Percentiles rank a stretch among this genome's conserved stretches.
phyloP scores from a whole-genome alignment of 768 basidiomycete species.

The Daedaleopsis nitida region DNA sequence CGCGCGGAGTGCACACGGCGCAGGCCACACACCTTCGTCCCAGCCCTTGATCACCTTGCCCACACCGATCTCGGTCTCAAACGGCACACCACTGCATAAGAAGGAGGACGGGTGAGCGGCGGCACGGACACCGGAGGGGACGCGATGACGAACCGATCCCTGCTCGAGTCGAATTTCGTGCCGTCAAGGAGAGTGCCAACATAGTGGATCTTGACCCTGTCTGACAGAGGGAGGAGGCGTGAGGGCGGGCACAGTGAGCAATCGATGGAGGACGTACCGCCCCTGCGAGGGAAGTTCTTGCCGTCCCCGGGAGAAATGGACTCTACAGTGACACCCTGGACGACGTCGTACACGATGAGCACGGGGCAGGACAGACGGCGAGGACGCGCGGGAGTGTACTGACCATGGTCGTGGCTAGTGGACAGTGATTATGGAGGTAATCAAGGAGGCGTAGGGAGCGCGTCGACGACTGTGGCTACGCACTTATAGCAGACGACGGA shows the following conservation, averaged over 20 bases:
- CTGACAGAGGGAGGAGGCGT: constrained; percentile 38
- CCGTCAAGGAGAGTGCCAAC: constrained; percentile 71
- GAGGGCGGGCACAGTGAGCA: constrained; percentile 8
- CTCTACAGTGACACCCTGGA: constrained; percentile 73
- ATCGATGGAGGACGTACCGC: constrained; percentile 52
- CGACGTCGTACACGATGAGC: neutral
- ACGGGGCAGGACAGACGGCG: constrained; percentile 28
- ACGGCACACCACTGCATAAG: constrained; percentile 52
- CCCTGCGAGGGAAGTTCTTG: constrained; percentile 60
- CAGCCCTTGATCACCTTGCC: constrained; percentile 88
- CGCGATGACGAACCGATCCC: constrained; percentile 58
- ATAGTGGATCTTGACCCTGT: constrained; percentile 78
- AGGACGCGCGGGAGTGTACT: constrained; percentile 32
- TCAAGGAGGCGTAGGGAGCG: constrained; percentile 33
- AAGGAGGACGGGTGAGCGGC: neutral
- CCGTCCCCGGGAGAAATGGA: constrained; percentile 62
- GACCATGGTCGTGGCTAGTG: constrained; percentile 23
- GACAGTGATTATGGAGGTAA: constrained; percentile 25
- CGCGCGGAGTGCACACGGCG: neutral
- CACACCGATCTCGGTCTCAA: constrained; percentile 71
- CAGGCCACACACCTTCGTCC: constrained; percentile 72
- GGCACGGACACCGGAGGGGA: neutral
- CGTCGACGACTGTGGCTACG: constrained; percentile 32
- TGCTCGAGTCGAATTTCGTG: constrained; percentile 71
- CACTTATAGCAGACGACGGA: constrained; percentile 60